Evolutionary conservation across 2,329 filamentous ascomycete genomes (phyloP), one percentile per base, ranked within the genome.

Genomic region (Penicillium decumbens): DNA sequence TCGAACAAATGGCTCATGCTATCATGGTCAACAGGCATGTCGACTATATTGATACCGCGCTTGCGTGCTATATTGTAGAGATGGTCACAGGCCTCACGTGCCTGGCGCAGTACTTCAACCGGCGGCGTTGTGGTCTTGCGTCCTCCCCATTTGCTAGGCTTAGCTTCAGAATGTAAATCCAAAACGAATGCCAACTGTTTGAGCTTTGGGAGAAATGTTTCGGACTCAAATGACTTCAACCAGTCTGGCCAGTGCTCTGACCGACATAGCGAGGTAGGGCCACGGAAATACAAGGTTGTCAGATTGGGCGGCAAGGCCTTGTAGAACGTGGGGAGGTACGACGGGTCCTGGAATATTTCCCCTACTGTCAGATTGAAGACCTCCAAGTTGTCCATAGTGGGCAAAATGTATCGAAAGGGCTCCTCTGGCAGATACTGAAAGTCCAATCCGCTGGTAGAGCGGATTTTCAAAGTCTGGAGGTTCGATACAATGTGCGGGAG

Each of bases 261-360:
- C 23, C 29, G 49, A 4, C 30, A 49, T 4, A 66, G 53, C 6
- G 57, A 59, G 0, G 52, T 48, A 5, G 61, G 61, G 7, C 60
- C 63, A 35, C 61, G 57, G 37, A 65, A 61, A 25, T 51, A 56
- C 18, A 65, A 43, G 7, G 52, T 56, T n/a, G 54, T 49, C 10
- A 65, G 39, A 40, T 60, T 62, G 1, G 56, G 54, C 4, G 63
- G 61, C 3, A 65, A 45, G 2, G 29, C 23, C 9, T 53, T 51
- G 45, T 64, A 53, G 1, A 66, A 41, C 3, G 33, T 49, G 0
- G 50, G 47, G 3, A 65, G 55, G 13, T 48, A 41, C 3, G 18
- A 6, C 3, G 55, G 39, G 20, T 62, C 47, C 1, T 54, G 1
- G 40, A 64, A 65, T 1, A 61, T 40, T 3, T 63, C 54, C 1